Evolutionary conservation across 805 yeast genomes (phyloP).

Genomic region (Saccharomycopsis fodiens): DNA sequence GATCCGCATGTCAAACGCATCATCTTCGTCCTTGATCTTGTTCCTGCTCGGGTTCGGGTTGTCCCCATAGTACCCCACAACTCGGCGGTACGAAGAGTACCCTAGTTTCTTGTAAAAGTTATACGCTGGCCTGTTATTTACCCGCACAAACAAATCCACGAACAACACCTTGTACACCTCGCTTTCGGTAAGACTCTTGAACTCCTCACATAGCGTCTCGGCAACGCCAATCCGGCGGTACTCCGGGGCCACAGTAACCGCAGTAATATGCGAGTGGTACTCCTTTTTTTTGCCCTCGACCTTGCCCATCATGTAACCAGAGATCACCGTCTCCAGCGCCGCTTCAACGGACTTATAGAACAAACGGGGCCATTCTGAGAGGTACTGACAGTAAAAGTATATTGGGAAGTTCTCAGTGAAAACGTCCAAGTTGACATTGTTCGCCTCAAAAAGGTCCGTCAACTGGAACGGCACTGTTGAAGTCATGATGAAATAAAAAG

Average conservation of each 20-base stretch:
- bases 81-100: constrained; percentile 77
- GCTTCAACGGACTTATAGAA: constrained; percentile 67
- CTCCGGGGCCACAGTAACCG: constrained; percentile 80
- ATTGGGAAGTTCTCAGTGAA: constrained; percentile 87
- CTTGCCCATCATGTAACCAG: constrained; percentile 93
- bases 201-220: constrained; percentile 61
- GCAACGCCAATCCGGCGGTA: constrained; percentile 86
- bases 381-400: constrained; percentile 76
- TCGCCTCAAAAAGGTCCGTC: constrained; percentile 67
- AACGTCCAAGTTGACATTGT: constrained; percentile 76
- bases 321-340: constrained; percentile 29
- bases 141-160: constrained; percentile 86
- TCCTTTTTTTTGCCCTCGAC: constrained; percentile 79
- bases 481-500: constrained; percentile 77
- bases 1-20: constrained; percentile 85
- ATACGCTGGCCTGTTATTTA: constrained; percentile 73
- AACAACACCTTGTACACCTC: constrained; percentile 77
- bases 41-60: constrained; percentile 32
- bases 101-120: constrained; percentile 82
- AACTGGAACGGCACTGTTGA: constrained; percentile 84
- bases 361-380: constrained; percentile 80
- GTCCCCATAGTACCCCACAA: constrained; percentile 76
- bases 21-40: constrained; percentile 52
- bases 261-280: constrained; percentile 97
- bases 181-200: constrained; percentile 68